phyloP scores from a whole-genome alignment of 768 basidiomycete genomes.

The Serendipita indica region DNA sequence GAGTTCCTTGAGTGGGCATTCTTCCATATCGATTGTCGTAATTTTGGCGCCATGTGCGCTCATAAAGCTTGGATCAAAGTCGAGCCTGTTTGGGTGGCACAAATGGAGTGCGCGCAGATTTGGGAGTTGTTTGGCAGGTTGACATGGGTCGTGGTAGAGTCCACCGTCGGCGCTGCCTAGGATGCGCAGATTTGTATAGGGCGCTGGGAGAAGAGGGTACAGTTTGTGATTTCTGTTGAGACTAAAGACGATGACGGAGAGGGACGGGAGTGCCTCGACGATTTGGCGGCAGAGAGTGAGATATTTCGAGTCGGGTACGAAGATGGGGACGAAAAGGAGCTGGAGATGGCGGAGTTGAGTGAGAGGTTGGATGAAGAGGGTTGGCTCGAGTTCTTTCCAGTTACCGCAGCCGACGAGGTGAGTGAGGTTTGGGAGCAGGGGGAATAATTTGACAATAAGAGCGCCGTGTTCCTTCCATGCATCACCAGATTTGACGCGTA shows the following conservation, averaged over 20 bases:
- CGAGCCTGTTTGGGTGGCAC: neutral
- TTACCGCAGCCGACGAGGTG: neutral
- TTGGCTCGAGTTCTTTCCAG: neutral
- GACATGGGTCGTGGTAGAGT: neutral
- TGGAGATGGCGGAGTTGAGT: neutral
- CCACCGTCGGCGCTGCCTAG: neutral
- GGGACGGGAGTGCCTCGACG: neutral
- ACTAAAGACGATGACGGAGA: neutral
- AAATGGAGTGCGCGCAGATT: neutral
- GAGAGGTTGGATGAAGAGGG: neutral
- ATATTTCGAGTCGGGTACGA: neutral
- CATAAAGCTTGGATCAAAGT: neutral
- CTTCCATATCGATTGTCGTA: neutral
- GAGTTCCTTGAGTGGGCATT: neutral
- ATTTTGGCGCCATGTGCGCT: neutral
- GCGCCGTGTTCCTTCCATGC: neutral
- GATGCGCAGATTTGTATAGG: neutral
- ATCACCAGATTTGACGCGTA: neutral
- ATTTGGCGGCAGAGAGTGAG: neutral
- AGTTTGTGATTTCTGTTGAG: neutral
- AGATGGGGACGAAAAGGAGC: slow-evolving; percentile 1
- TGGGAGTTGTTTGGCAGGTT: neutral
- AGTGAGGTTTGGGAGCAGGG: neutral
- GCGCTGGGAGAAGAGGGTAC: neutral
- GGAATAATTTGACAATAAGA: neutral